Percentiles rank a stretch among this genome's conserved stretches.
Conservation (phyloP, 495 filamentous ascomycete genomes). For the Penicillium canescens region DNA sequence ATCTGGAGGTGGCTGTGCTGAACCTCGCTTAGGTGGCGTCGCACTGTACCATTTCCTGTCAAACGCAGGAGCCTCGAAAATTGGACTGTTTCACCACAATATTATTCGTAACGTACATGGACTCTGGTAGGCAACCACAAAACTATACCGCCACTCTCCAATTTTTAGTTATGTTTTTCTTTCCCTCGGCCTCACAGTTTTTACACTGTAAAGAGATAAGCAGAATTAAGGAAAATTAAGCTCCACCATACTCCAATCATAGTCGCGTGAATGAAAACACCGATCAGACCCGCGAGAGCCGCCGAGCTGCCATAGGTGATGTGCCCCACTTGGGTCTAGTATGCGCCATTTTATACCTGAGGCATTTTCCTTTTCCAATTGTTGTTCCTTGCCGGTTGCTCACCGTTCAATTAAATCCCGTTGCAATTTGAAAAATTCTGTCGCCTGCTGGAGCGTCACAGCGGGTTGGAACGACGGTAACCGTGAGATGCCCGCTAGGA, state of each 20-base stretch:
- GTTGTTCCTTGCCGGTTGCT: slow-evolving; percentile 1
- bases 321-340: slow-evolving; percentile 12
- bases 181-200: no score
- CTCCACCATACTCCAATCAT: slow-evolving; percentile 18
- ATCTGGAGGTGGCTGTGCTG: slow-evolving; percentile 30
- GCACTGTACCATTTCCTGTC: slow-evolving; percentile 2
- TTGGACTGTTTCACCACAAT: slow-evolving; percentile 10
- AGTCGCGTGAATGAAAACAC: neutral
- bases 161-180: no score
- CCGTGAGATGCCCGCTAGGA: neutral
- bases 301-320: slow-evolving; percentile 6
- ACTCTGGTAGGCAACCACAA: no score
- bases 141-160: no score
- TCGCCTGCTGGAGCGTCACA: neutral
- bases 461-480: no score
- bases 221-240: slow-evolving; percentile 24
- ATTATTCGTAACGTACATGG: neutral
- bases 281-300: neutral
- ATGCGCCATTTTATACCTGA: slow-evolving; percentile 32
- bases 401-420: neutral
- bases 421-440: neutral
- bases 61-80: slow-evolving; percentile 13
- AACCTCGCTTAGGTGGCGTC: slow-evolving; percentile 19
- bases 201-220: neutral
- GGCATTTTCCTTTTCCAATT: slow-evolving; percentile 29